Evolutionary conservation across 495 filamentous ascomycete genomes (phyloP).

Genomic region (Saxophila tyrrhenica): DNA sequence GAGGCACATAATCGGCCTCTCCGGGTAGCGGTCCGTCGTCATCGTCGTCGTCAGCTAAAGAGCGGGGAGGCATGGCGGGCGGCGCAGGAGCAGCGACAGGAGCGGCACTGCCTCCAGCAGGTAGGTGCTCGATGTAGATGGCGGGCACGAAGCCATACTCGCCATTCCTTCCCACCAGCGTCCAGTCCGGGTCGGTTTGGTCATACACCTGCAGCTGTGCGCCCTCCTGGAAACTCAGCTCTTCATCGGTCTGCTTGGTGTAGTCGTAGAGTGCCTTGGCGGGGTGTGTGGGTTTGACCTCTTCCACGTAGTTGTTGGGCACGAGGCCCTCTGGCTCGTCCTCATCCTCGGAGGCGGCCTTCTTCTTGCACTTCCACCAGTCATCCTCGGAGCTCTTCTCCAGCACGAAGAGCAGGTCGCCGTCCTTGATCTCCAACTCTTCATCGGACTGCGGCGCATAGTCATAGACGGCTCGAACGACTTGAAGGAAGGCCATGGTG

Average conservation of each 20-base stretch:
- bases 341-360: slow-evolving; percentile 77
- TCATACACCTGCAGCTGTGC: slow-evolving; percentile 76
- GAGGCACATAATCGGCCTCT: slow-evolving; percentile 13
- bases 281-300: slow-evolving; percentile 54
- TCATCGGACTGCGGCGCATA: slow-evolving; percentile 81
- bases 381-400: slow-evolving; percentile 85
- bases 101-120: slow-evolving; percentile 19
- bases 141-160: slow-evolving; percentile 95
- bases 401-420: slow-evolving; percentile 82
- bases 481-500: slow-evolving; percentile 67
- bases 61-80: slow-evolving; percentile 26
- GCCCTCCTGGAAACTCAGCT: slow-evolving; percentile 91
- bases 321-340: slow-evolving; percentile 91
- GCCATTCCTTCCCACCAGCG: slow-evolving; percentile 69
- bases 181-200: slow-evolving; percentile 90
- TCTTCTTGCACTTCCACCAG: slow-evolving; percentile 99
- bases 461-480: slow-evolving; percentile 89
- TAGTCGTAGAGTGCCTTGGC: slow-evolving; percentile 94
- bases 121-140: slow-evolving; percentile 78
- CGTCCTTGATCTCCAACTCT: slow-evolving; percentile 78
- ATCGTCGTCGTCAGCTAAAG: slow-evolving; percentile 3
- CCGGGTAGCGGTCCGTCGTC: slow-evolving; percentile 21
- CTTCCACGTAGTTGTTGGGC: slow-evolving; percentile 90
- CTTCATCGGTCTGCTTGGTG: slow-evolving; percentile 91
- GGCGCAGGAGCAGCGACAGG: slow-evolving; percentile 13